A percentile compares a stretch with the other conserved stretches of the same genome.
phyloP scores from a whole-genome alignment of 1,284 basidiomycete genomes.

The Bothia castanella region DNA sequence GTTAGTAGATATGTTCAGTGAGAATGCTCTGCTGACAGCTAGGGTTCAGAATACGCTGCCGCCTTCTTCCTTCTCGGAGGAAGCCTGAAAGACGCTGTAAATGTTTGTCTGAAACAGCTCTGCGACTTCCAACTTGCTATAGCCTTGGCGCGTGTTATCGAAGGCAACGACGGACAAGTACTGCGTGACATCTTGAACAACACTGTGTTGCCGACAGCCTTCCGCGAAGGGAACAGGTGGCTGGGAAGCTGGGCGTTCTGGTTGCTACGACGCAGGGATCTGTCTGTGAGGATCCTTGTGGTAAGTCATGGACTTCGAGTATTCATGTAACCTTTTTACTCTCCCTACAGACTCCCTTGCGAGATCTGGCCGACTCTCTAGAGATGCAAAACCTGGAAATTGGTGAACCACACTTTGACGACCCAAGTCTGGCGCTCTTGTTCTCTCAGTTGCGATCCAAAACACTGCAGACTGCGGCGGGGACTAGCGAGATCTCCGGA shows the following conservation, averaged over 20 bases:
- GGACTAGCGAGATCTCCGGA: slow-evolving; percentile 84
- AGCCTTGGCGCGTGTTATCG: slow-evolving; percentile 79
- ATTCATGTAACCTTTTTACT: slow-evolving; percentile 3
- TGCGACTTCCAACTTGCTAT: slow-evolving; percentile 88
- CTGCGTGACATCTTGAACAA: slow-evolving; percentile 67
- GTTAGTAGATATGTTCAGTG: slow-evolving; percentile 43
- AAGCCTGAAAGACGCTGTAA: slow-evolving; percentile 86
- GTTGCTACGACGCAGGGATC: slow-evolving; percentile 79
- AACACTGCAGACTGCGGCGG: slow-evolving; percentile 88
- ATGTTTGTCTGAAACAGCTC: slow-evolving; percentile 86
- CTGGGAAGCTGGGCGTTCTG: slow-evolving; percentile 98
- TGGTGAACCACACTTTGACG: slow-evolving; percentile 86
- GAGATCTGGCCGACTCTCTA: slow-evolving; percentile 59
- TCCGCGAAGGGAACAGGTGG: slow-evolving; percentile 86
- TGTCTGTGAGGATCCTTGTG: slow-evolving; percentile 80
- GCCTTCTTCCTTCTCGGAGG: slow-evolving; percentile 95
- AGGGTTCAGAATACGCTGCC: slow-evolving; percentile 80
- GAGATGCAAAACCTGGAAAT: slow-evolving; percentile 58
- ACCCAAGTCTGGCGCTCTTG: slow-evolving; percentile 84
- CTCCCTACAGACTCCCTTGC: slow-evolving; percentile 63
- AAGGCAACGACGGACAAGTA: slow-evolving; percentile 80
- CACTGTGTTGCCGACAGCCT: slow-evolving; percentile 80
- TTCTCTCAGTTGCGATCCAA: slow-evolving; percentile 88
- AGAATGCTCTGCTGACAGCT: slow-evolving; percentile 9
- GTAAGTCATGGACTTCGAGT: slow-evolving; percentile 41